Conservation (phyloP, 352 stramenopile species). For the Phytopythium helicoides region DNA sequence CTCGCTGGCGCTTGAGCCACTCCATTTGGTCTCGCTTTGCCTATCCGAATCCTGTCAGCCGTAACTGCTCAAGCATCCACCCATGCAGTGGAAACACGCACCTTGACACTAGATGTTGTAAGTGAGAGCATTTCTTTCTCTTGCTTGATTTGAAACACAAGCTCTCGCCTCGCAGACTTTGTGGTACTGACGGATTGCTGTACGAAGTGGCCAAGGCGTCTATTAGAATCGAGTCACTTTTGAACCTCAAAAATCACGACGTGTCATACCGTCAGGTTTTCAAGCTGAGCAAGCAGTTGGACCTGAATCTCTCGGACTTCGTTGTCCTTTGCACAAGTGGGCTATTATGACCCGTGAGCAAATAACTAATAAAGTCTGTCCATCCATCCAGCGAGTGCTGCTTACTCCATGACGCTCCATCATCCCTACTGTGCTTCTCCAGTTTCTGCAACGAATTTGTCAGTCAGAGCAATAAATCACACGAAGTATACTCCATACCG, state of each 20-base stretch:
- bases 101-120: conserved; percentile 34
- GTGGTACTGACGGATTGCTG: conserved; percentile 18
- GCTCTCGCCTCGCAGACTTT: conserved; percentile 29
- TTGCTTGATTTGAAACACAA: conserved; percentile 29
- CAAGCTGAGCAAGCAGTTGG: conserved; percentile 18
- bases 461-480: neutral
- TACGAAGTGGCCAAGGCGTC: neutral
- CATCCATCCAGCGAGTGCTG: neutral
- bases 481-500: neutral
- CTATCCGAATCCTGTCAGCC: conserved; percentile 9
- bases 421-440: neutral
- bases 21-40: conserved; percentile 35
- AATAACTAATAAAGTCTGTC: conserved; percentile 1
- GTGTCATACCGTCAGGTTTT: conserved; percentile 23
- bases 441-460: neutral
- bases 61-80: no score
- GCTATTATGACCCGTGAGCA: conserved; percentile 7
- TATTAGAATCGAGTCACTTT: neutral
- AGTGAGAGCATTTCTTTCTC: conserved; percentile 28
- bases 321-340: conserved; percentile 27
- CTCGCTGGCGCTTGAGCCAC: conserved; percentile 39
- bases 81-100: conserved; percentile 1
- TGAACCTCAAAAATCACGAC: neutral
- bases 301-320: conserved; percentile 17
- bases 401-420: conserved; percentile 1